phyloP scores from a whole-genome alignment of 139 green algal species.

The Chlorella sp. region DNA sequence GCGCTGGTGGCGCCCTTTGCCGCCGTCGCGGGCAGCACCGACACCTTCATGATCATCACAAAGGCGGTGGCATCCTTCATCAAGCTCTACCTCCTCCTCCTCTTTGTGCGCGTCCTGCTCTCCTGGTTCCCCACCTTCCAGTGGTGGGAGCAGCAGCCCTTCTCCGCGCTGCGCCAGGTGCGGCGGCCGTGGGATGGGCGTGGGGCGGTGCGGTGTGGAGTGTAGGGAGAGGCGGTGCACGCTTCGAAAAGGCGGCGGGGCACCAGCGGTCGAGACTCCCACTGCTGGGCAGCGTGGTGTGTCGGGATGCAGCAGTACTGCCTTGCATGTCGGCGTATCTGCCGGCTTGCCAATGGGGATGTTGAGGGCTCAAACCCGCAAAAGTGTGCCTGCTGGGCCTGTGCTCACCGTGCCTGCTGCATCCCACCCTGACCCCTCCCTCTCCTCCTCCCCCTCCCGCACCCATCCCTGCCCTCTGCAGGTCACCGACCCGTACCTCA shows the following conservation, averaged over 20 bases:
- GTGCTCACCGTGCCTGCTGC: not conserved
- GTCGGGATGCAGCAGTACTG: not conserved
- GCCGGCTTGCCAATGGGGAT: too few species aligned
- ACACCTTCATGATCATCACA: slow-evolving; percentile 63
- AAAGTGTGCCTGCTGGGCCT: too few species aligned
- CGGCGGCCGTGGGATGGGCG: not conserved
- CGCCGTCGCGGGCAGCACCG: slow-evolving; percentile 31
- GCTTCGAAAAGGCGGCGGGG: too few species aligned
- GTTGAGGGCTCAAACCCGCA: not conserved
- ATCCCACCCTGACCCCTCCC: not conserved
- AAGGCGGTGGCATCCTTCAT: slow-evolving; percentile 64
- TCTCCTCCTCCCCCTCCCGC: not conserved
- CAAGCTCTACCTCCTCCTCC: slow-evolving; percentile 93
- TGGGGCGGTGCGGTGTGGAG: not conserved
- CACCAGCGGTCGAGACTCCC: not conserved
- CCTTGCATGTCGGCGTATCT: not conserved
- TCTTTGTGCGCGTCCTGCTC: slow-evolving; percentile 96
- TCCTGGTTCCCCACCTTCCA: slow-evolving; percentile 95
- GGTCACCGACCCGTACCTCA: slow-evolving; percentile 98
- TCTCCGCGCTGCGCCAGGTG: slow-evolving; percentile 90
- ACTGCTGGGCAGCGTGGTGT: not conserved
- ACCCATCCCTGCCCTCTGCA: slow-evolving; percentile 41
- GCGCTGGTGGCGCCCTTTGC: slow-evolving; percentile 64
- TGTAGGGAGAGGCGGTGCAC: not conserved
- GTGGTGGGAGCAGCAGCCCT: slow-evolving; percentile 94